A percentile compares a stretch with the other conserved stretches of the same genome.
phyloP scores from a whole-genome alignment of 2,329 filamentous ascomycete genomes.

The Amylocarpus encephaloides region DNA sequence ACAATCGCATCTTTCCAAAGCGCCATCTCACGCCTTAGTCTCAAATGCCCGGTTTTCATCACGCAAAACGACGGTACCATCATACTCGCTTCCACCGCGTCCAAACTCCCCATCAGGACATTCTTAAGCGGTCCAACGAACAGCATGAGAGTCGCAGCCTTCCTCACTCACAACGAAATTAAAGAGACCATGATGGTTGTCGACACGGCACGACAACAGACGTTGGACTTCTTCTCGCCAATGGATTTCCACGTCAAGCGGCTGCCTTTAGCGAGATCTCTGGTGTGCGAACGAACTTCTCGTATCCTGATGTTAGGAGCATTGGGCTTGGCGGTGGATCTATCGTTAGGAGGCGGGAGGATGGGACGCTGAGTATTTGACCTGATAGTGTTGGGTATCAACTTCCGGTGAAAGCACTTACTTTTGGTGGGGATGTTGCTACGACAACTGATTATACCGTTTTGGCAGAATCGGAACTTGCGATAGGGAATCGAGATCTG shows the following conservation, averaged over 20 bases:
- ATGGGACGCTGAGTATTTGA: conserved; percentile 36
- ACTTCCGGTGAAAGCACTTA: conserved; percentile 40
- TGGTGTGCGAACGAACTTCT: conserved; percentile 52
- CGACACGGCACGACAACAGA: conserved; percentile 52
- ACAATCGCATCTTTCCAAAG: conserved; percentile 49
- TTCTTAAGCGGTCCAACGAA: conserved; percentile 59
- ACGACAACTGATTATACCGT: conserved; percentile 49
- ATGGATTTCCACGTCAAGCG: conserved; percentile 53
- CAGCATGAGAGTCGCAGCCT: conserved; percentile 56
- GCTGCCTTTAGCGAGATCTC: conserved; percentile 50
- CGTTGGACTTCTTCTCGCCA: conserved; percentile 48
- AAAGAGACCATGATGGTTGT: conserved; percentile 34
- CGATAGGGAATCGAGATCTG: conserved; percentile 12
- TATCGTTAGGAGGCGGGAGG: conserved; percentile 30
- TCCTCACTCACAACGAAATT: conserved; percentile 34
- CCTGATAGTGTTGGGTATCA: conserved; percentile 49
- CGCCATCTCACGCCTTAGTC: conserved; percentile 45
- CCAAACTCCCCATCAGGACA: conserved; percentile 50
- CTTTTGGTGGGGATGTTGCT: conserved; percentile 46
- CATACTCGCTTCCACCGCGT: conserved; percentile 44
- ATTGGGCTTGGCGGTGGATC: conserved; percentile 52
- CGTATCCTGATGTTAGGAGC: conserved; percentile 47
- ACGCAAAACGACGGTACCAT: conserved; percentile 60
- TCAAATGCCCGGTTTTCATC: conserved; percentile 40
- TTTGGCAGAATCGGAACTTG: conserved; percentile 17